Evolutionary conservation across 1,284 basidiomycete species (phyloP).

Genomic region (Athelia sp.): DNA sequence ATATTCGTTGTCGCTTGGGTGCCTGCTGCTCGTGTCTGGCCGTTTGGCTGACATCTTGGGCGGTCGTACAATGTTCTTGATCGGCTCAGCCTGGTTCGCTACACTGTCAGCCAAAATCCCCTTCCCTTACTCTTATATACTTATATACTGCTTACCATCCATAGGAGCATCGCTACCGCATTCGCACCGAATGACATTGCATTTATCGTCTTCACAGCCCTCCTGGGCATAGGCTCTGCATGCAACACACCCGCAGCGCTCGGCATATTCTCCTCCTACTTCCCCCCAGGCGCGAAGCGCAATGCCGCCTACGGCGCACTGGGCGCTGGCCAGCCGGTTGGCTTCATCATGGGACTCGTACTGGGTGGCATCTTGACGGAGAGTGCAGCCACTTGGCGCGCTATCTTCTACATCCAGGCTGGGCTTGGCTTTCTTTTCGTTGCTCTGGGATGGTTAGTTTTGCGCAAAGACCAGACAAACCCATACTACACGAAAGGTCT

Average conservation of each 20-base stretch:
- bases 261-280: conserved; percentile 21
- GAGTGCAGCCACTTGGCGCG: conserved; percentile 25
- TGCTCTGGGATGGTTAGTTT: conserved; percentile 20
- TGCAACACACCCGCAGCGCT: conserved; percentile 25
- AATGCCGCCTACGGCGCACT: conserved; percentile 27
- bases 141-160: not conserved
- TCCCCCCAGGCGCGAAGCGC: conserved; percentile 19
- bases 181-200: conserved; percentile 17
- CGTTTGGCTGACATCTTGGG: conserved; percentile 33
- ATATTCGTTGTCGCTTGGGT: conserved; percentile 31
- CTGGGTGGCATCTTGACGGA: conserved; percentile 15
- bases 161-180: conserved; percentile 26
- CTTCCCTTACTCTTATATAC: not conserved
- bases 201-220: conserved; percentile 24
- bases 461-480: conserved; percentile 12
- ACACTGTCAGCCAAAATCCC: conserved; percentile 16
- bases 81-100: conserved; percentile 27
- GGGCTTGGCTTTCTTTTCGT: conserved; percentile 24
- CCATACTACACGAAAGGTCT: conserved; percentile 27
- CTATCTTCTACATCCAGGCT: conserved; percentile 29
- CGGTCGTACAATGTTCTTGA: conserved; percentile 29
- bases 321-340: conserved; percentile 28
- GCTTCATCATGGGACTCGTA: conserved; percentile 28
- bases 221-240: conserved; percentile 25
- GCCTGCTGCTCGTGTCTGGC: conserved; percentile 27